Evolutionary conservation across 2,329 filamentous ascomycete species (phyloP).

Genomic region (Diaporthe citriasiana): DNA sequence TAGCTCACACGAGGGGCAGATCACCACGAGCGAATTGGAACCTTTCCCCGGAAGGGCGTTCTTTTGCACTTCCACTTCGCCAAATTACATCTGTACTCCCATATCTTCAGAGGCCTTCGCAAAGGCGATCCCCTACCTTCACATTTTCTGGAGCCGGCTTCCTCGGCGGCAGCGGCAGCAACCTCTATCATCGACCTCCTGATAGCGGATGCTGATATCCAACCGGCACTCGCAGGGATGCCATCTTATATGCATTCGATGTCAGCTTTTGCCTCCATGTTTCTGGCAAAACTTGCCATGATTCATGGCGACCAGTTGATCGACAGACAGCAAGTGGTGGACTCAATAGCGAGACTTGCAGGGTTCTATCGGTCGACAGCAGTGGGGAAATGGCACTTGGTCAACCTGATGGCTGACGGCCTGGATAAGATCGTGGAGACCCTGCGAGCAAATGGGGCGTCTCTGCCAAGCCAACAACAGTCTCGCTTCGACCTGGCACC

Average conservation of each 20-base stretch:
- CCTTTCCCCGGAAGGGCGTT: slow-evolving; percentile 52
- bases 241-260: slow-evolving; percentile 67
- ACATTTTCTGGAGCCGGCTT: slow-evolving; percentile 40
- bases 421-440: slow-evolving; percentile 35
- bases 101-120: slow-evolving; percentile 49
- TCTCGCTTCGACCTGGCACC: not conserved
- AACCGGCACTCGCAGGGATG: slow-evolving; percentile 56
- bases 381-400: slow-evolving; percentile 60
- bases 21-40: slow-evolving; percentile 45
- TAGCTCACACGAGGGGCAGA: not conserved
- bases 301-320: slow-evolving; percentile 55
- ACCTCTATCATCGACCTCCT: slow-evolving; percentile 55
- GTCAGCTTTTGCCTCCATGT: slow-evolving; percentile 67
- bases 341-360: slow-evolving; percentile 55
- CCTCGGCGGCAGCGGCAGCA: slow-evolving; percentile 48
- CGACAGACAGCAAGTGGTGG: slow-evolving; percentile 53
- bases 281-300: slow-evolving; percentile 62
- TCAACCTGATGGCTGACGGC: slow-evolving; percentile 59
- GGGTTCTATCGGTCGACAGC: slow-evolving; percentile 55
- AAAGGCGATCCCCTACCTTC: slow-evolving; percentile 30
- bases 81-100: slow-evolving; percentile 50
- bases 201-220: slow-evolving; percentile 52
- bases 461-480: not conserved
- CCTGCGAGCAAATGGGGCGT: not conserved
- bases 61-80: slow-evolving; percentile 51